phyloP scores from a whole-genome alignment of 2,329 filamentous ascomycete genomes.

The Chaetomium strumarium region DNA sequence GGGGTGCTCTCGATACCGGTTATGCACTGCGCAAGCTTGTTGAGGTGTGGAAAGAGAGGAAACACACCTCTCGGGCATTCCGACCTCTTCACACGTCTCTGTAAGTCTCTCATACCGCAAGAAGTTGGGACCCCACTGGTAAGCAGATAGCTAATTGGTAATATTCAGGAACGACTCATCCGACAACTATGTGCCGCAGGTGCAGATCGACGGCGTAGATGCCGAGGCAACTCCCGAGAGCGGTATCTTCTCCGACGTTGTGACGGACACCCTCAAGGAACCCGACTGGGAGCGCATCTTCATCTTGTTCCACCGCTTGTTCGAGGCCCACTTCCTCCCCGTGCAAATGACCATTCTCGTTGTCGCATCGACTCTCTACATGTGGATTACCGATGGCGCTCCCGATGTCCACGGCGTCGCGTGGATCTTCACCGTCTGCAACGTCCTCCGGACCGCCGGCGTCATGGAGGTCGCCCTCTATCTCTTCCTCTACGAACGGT shows the following conservation, averaged over 20 bases:
- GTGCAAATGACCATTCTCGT: conserved; percentile 62
- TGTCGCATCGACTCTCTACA: conserved; percentile 55
- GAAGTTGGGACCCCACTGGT: neutral
- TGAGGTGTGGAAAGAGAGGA: conserved; percentile 53
- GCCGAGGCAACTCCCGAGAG: conserved; percentile 39
- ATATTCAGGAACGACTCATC: conserved; percentile 36
- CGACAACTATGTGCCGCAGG: conserved; percentile 44
- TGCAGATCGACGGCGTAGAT: conserved; percentile 33
- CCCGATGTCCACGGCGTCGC: conserved; percentile 47
- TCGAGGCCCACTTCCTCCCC: conserved; percentile 67
- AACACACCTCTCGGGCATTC: conserved; percentile 49
- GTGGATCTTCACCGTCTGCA: conserved; percentile 57
- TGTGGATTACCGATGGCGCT: conserved; percentile 45
- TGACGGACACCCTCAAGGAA: conserved; percentile 43
- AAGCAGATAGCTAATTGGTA: conserved; percentile 18
- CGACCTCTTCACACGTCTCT: conserved; percentile 49
- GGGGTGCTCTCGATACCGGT: conserved; percentile 65
- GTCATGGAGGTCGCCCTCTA: conserved; percentile 59
- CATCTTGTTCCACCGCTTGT: conserved; percentile 60
- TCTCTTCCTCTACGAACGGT: conserved; percentile 62
- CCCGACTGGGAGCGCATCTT: conserved; percentile 52
- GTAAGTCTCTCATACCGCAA: conserved; percentile 24
- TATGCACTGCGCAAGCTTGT: conserved; percentile 54
- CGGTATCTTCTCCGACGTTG: conserved; percentile 51
- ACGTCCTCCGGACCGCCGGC: conserved; percentile 52